A percentile compares a stretch with the other conserved stretches of the same genome.
Evolutionary conservation across 352 stramenopile genomes (phyloP).

Genomic region (Pythium dissotocum): DNA sequence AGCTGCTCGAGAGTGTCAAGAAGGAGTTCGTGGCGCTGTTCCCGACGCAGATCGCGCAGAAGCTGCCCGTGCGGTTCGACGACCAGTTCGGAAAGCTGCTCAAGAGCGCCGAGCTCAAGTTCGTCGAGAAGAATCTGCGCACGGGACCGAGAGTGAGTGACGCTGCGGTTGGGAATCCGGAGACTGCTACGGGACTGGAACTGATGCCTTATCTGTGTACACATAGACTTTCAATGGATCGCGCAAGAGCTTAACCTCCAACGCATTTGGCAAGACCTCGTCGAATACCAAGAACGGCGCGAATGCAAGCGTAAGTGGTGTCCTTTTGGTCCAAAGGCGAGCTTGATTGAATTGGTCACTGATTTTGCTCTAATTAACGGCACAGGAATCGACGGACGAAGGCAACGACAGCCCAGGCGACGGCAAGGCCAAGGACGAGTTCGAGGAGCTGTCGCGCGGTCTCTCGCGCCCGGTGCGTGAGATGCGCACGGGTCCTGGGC

Average conservation of each 20-base stretch:
- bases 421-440: conserved; percentile 52
- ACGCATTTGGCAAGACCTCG: conserved; percentile 47
- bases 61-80: conserved; percentile 79
- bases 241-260: conserved; percentile 58
- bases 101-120: conserved; percentile 70
- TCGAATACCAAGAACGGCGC: conserved; percentile 37
- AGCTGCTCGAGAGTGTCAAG: conserved; percentile 89
- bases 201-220: background rate
- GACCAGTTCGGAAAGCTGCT: conserved; percentile 82
- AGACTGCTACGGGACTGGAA: background rate
- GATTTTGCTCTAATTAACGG: background rate
- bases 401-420: conserved; percentile 52
- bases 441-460: conserved; percentile 61
- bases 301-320: conserved; percentile 23
- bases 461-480: conserved; percentile 40
- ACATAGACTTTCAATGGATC: conserved; percentile 48
- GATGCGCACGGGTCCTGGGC: conserved; percentile 69
- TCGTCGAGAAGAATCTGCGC: conserved; percentile 56
- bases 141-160: conserved; percentile 52
- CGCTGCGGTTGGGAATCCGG: background rate
- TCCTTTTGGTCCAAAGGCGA: background rate
- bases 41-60: conserved; percentile 68
- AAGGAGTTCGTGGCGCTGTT: conserved; percentile 80
- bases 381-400: conserved; percentile 63
- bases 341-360: background rate